Conservation (phyloP, 1,284 basidiomycete species). For the Pulveroboletus sp. region DNA sequence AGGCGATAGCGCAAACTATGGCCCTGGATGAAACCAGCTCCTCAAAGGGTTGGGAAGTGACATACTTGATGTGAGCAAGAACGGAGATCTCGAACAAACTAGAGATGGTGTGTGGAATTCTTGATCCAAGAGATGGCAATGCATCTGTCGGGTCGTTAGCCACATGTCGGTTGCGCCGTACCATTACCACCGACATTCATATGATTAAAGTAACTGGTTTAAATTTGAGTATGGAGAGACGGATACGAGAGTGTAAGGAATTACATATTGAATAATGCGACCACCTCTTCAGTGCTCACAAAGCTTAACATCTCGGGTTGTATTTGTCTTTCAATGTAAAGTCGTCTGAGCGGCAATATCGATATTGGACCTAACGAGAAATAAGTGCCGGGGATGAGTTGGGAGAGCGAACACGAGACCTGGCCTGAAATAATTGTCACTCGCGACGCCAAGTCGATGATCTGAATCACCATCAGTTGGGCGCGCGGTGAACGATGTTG, state of each 20-base stretch:
- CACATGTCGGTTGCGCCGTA: not conserved
- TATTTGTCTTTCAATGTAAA: conserved; percentile 87
- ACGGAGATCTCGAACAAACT: conserved; percentile 89
- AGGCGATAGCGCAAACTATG: conserved; percentile 88
- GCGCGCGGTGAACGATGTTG: conserved; percentile 43
- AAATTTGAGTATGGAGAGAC: conserved; percentile 12
- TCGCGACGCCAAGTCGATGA: conserved; percentile 79
- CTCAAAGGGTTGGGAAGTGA: conserved; percentile 19
- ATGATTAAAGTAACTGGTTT: conserved; percentile 69
- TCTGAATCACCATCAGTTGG: conserved; percentile 38
- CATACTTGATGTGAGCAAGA: conserved; percentile 89
- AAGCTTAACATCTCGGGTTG: conserved; percentile 91
- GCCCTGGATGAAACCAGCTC: conserved; percentile 7
- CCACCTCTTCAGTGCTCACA: conserved; percentile 80
- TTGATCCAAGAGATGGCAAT: conserved; percentile 74
- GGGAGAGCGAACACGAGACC: conserved; percentile 46
- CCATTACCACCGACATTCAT: conserved; percentile 58
- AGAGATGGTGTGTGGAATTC: conserved; percentile 91
- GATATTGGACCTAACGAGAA: conserved; percentile 68
- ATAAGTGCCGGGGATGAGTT: conserved; percentile 6
- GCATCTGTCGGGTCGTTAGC: conserved; percentile 51
- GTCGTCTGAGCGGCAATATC: conserved; percentile 78
- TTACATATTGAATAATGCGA: conserved; percentile 92
- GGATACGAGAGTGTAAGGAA: conserved; percentile 9
- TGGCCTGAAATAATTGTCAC: conserved; percentile 92